phyloP scores from a whole-genome alignment of 2,329 filamentous ascomycete species.

The Xylaria sp. region DNA sequence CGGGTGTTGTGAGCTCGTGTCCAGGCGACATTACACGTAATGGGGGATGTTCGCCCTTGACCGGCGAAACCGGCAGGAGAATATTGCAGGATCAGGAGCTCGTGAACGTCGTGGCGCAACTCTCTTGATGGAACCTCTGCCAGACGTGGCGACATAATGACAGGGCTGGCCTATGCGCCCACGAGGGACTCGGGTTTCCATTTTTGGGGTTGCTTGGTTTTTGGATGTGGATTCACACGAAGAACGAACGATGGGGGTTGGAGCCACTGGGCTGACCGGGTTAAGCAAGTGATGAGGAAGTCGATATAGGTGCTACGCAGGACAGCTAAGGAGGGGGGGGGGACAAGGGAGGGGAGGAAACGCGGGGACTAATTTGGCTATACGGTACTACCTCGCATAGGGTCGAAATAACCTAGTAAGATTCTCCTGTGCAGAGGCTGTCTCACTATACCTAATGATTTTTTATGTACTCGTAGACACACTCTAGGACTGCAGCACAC shows the following conservation, averaged over 20 bases:
- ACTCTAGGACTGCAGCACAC: constrained; percentile 1
- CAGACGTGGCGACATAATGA: not conserved
- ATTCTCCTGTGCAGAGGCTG: constrained; percentile 6
- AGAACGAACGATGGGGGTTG: not conserved
- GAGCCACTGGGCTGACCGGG: too few relatives aligned
- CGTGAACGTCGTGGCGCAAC: too few relatives aligned
- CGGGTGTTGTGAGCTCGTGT: not conserved
- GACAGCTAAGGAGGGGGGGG: constrained; percentile 1
- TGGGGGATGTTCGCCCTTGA: not conserved
- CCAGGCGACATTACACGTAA: not conserved
- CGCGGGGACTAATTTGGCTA: not conserved
- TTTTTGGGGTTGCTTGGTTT: not conserved
- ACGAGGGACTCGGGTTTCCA: not conserved
- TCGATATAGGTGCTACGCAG: not conserved
- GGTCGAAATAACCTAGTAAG: too few relatives aligned
- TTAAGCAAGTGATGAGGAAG: constrained; percentile 5
- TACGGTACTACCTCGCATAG: not conserved
- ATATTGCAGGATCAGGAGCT: not conserved
- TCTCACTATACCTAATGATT: constrained; percentile 15
- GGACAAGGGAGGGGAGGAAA: constrained; percentile 1
- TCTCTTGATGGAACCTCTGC: not conserved
- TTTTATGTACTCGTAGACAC: too few relatives aligned
- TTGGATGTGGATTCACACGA: not conserved
- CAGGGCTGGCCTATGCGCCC: not conserved
- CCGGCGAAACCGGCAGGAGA: not conserved